Percentiles rank a stretch among this genome's conserved stretches.
Evolutionary conservation across 495 filamentous ascomycete genomes (phyloP).

Genomic region (Penicillium robsamsonii): DNA sequence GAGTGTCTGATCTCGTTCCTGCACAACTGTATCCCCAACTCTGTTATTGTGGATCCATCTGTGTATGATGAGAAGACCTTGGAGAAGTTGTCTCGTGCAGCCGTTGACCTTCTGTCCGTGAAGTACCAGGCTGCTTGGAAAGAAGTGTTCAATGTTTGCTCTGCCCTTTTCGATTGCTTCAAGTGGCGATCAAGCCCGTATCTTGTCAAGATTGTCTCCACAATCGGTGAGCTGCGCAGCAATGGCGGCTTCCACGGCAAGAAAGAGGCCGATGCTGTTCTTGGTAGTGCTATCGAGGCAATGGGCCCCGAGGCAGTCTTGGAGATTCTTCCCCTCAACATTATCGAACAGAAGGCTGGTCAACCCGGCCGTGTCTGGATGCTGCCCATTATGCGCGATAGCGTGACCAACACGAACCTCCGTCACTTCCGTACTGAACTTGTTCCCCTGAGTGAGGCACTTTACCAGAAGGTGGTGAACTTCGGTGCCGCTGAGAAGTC

Average conservation of each 20-base stretch:
- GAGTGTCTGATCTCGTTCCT: constrained; percentile 93
- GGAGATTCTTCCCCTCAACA: constrained; percentile 77
- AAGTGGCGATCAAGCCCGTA: constrained; percentile 79
- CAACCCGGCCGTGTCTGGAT: constrained; percentile 91
- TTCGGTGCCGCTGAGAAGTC: constrained; percentile 77
- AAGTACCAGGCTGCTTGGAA: constrained; percentile 94
- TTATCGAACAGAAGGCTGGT: constrained; percentile 68
- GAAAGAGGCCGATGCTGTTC: constrained; percentile 87
- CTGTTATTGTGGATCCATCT: constrained; percentile 79
- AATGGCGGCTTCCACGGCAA: constrained; percentile 91
- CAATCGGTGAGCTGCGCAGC: constrained; percentile 80
- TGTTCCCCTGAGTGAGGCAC: constrained; percentile 80
- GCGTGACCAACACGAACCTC: constrained; percentile 79
- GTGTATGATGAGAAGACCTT: constrained; percentile 84
- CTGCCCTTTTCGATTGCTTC: constrained; percentile 82
- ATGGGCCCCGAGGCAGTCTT: constrained; percentile 87
- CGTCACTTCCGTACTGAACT: constrained; percentile 81
- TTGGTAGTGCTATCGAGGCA: constrained; percentile 78
- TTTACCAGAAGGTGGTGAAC: constrained; percentile 85
- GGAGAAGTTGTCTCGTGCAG: constrained; percentile 65
- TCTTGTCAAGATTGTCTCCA: constrained; percentile 67
- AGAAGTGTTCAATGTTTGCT: constrained; percentile 88
- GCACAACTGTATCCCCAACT: constrained; percentile 78
- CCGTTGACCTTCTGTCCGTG: constrained; percentile 72
- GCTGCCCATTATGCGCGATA: constrained; percentile 82